Percentiles rank a stretch among this genome's conserved stretches.
These are phyloP conservation scores for Pseudogymnoascus sp. DNA, from an alignment of 2,329 filamentous ascomycete species.

Conservation along the genomic window DNA sequence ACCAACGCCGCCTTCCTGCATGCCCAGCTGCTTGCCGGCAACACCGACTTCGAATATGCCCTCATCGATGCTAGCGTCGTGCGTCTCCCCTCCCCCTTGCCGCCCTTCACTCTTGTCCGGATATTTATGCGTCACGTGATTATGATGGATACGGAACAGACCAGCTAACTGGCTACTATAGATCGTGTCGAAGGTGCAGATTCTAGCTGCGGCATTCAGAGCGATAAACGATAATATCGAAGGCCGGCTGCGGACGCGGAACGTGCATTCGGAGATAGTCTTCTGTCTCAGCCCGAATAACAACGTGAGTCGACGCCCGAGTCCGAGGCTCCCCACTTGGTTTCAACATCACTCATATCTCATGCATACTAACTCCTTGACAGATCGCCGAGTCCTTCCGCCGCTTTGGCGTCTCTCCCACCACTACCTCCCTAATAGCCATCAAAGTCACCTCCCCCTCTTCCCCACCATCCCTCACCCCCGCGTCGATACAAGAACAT, in stretches of 20 bases:
- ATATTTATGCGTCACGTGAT: slow-evolving; percentile 13
- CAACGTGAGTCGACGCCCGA: slow-evolving; percentile 32
- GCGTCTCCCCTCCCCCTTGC: slow-evolving; percentile 17
- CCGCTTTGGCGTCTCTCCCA: slow-evolving; percentile 69
- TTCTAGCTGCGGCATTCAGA: slow-evolving; percentile 40
- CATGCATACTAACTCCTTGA: not conserved
- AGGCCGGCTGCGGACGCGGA: slow-evolving; percentile 37
- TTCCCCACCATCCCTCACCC: slow-evolving; percentile 36
- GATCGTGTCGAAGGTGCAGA: slow-evolving; percentile 40
- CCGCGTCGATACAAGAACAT: slow-evolving; percentile 48
- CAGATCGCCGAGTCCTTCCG: slow-evolving; percentile 90
- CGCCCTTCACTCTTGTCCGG: not conserved
- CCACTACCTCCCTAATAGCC: slow-evolving; percentile 64
- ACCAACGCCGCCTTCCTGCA: slow-evolving; percentile 71
- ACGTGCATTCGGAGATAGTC: slow-evolving; percentile 49
- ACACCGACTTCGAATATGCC: slow-evolving; percentile 83
- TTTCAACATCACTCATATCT: slow-evolving; percentile 3
- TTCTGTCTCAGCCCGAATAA: slow-evolving; percentile 47
- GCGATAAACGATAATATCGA: slow-evolving; percentile 39
- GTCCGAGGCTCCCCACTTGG: not conserved
- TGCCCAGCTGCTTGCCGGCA: slow-evolving; percentile 75
- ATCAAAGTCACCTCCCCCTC: slow-evolving; percentile 63
- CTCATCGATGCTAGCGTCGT: slow-evolving; percentile 81
- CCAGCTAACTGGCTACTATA: slow-evolving; percentile 16
- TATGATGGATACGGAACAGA: not conserved